Percentiles rank a stretch among this genome's conserved stretches.
These are phyloP conservation scores for Claviceps sp. DNA, from an alignment of 2,329 filamentous ascomycete genomes.

Conservation along the genomic window DNA sequence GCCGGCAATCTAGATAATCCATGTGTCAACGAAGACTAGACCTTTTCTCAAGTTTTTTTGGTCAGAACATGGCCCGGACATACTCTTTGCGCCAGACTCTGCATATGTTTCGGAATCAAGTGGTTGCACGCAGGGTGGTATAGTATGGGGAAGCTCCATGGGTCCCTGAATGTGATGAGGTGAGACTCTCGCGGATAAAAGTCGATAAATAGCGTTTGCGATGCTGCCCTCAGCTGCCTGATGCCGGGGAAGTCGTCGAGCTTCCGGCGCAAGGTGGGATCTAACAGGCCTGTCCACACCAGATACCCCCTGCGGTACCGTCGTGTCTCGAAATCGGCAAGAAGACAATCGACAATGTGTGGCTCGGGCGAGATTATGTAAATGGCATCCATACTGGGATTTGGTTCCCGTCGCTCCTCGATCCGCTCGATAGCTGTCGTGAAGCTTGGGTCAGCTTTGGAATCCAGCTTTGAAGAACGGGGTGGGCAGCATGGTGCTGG, in stretches of 20 bases:
- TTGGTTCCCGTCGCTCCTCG: conserved; percentile 69
- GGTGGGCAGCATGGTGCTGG: not conserved
- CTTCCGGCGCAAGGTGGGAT: conserved; percentile 55
- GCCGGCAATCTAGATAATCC: conserved; percentile 27
- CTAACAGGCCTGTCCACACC: conserved; percentile 71
- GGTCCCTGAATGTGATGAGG: conserved; percentile 81
- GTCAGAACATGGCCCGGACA: not conserved
- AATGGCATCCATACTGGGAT: conserved; percentile 85
- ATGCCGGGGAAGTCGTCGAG: conserved; percentile 59
- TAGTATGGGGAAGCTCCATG: conserved; percentile 86
- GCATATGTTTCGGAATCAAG: conserved; percentile 71
- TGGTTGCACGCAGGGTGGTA: conserved; percentile 85
- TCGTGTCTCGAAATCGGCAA: conserved; percentile 78
- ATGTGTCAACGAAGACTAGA: not conserved
- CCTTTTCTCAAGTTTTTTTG: not conserved
- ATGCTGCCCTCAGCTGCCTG: conserved; percentile 63
- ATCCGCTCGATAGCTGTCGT: conserved; percentile 79
- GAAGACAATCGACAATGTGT: conserved; percentile 83
- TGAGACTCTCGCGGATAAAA: conserved; percentile 87
- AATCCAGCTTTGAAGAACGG: conserved; percentile 5
- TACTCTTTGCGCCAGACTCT: conserved; percentile 78
- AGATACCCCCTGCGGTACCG: conserved; percentile 70
- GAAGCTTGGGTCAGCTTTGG: conserved; percentile 7
- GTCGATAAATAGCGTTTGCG: conserved; percentile 73
- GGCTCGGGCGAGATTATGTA: conserved; percentile 79